Evolutionary conservation across 2,329 filamentous ascomycete genomes (phyloP), one percentile per base, ranked within the genome.

Genomic region (Clonostachys sp.): DNA sequence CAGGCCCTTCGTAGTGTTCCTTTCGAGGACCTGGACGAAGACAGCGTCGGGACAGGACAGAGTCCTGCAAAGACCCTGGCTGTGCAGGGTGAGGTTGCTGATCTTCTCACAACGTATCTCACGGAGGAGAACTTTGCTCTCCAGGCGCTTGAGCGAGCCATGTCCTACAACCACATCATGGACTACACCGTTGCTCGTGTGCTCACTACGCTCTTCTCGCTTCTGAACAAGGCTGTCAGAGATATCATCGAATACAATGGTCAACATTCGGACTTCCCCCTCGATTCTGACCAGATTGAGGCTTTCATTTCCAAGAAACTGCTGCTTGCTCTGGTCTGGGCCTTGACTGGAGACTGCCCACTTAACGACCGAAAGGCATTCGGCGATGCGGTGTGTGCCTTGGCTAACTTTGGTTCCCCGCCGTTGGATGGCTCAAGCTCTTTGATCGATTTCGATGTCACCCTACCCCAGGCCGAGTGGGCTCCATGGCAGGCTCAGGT

Each of bases 11-110:
- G 86, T 56, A 87, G 83, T 4, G 84, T 89, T 48, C 83, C 89
- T 0, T 96, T 99, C 58, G 94, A 99, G 59, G 94, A 99, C 57
- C 75, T 99, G 34, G 94, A 99, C 57, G 95, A 99, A 64, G 94
- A 97, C 60, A 86, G 84, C 46, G 85, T 89, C 45, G 80, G 84
- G 24, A 83, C 86, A 30, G 87, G 87, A 8, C 85, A 89, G 60
- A 84, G 81, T 50, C 84, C 90, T 14, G 81, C 87, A 34, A 90
- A 91, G 70, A 86, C 89, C 1, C 76, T 95, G 44, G 83, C 84
- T 44, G 81, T 89, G 5, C 94, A 99, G 64, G 75, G 75, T 34
- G 81, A 91, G 55, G 84, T 91, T 51, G 91, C 94, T 12, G 86
- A 89, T 49, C 76, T 95, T 49, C 76, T 99, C 20, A 78, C 87